Conservation (phyloP, 768 basidiomycete species). For the Austroboletus festivus region DNA sequence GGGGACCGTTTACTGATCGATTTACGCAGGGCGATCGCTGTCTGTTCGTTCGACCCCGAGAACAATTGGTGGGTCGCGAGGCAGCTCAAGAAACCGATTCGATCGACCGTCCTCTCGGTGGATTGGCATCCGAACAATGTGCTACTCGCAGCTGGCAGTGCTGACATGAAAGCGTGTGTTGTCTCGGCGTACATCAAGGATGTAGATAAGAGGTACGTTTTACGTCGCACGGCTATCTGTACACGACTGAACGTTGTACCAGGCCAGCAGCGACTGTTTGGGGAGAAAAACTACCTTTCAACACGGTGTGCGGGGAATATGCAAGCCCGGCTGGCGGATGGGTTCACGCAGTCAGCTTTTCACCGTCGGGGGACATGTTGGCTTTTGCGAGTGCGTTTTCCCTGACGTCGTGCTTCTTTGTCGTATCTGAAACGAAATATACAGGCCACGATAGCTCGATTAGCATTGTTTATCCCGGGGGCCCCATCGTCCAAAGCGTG, state of each 20-base stretch:
- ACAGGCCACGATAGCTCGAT: conserved; percentile 94
- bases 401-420: neutral
- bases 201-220: conserved; percentile 79
- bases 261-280: conserved; percentile 89
- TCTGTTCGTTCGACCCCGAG: conserved; percentile 96
- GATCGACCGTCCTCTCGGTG: conserved; percentile 88
- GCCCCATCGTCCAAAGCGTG: conserved; percentile 69
- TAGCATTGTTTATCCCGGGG: conserved; percentile 86
- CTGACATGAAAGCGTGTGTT: conserved; percentile 96
- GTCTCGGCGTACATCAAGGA: conserved; percentile 99
- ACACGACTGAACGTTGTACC: conserved; percentile 7
- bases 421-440: conserved; percentile 4
- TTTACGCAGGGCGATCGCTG: conserved; percentile 73
- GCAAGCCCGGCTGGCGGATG: conserved; percentile 87
- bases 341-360: conserved; percentile 96
- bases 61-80: conserved; percentile 99
- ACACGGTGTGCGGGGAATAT: conserved; percentile 95
- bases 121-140: conserved; percentile 99
- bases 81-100: conserved; percentile 94
- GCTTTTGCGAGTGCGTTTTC: conserved; percentile 82
- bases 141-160: conserved; percentile 92
- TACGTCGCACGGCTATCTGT: neutral
- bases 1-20: neutral
- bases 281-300: conserved; percentile 98
- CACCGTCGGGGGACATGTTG: conserved; percentile 90